phyloP scores from a whole-genome alignment of 306 rosid species.

The Elaeagnus macrophylla region DNA sequence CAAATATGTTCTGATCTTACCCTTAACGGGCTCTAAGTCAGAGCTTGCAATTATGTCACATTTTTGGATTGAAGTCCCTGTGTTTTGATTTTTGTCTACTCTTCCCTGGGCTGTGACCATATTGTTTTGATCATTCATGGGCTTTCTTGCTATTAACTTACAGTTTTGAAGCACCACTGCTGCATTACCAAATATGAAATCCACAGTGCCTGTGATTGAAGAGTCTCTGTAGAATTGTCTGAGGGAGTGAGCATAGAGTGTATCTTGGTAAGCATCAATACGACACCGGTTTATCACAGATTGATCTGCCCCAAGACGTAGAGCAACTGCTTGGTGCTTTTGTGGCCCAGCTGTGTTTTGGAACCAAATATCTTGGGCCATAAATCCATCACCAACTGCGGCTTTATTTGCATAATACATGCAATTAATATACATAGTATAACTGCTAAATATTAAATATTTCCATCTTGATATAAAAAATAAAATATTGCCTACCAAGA shows the following conservation, averaged over 20 bases:
- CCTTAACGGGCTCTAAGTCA: slow-evolving; percentile 39
- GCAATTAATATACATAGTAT: too few species aligned
- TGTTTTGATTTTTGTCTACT: slow-evolving; percentile 48
- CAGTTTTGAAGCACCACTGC: slow-evolving; percentile 60
- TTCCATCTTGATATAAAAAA: too few species aligned
- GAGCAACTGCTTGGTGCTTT: slow-evolving; percentile 74
- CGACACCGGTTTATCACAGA: slow-evolving; percentile 61
- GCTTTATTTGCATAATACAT: slow-evolving; percentile 22
- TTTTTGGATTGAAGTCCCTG: slow-evolving; percentile 51
- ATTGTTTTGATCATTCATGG: slow-evolving; percentile 44
- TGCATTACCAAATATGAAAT: slow-evolving; percentile 64
- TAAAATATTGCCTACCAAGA: too few species aligned
- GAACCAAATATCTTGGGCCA: slow-evolving; percentile 58
- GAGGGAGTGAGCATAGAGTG: slow-evolving; percentile 55
- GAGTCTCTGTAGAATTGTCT: slow-evolving; percentile 61
- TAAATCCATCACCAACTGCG: slow-evolving; percentile 69
- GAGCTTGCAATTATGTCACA: slow-evolving; percentile 41
- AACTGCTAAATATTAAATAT: too few species aligned
- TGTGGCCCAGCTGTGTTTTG: slow-evolving; percentile 61
- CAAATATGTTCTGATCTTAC: slow-evolving; percentile 29
- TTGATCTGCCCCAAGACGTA: slow-evolving; percentile 49
- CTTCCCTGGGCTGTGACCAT: slow-evolving; percentile 75
- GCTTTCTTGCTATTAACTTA: slow-evolving; percentile 40
- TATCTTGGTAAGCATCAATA: slow-evolving; percentile 62
- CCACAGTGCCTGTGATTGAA: slow-evolving; percentile 50